Conservation (phyloP, 108 stramenopile species). For the Aurantiochytrium sp. region DNA sequence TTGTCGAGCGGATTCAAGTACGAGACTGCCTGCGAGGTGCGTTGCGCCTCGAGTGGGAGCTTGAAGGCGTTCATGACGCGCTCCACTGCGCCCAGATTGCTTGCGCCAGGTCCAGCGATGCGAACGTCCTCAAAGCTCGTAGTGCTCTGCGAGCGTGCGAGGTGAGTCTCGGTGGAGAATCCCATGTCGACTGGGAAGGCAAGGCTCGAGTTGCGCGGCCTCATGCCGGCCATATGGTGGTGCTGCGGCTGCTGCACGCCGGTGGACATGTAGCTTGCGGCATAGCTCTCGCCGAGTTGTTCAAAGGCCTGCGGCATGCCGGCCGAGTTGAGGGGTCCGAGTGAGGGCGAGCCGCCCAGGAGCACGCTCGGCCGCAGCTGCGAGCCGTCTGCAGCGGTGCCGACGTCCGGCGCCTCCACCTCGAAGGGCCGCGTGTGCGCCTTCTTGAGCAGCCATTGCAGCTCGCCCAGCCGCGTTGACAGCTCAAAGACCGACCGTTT, state of each 20-base stretch:
- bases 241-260: no score
- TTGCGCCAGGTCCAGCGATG: neutral
- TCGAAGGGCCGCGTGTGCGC: neutral
- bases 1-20: neutral
- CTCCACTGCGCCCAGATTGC: neutral
- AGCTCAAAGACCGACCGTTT: conserved; percentile 10
- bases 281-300: no score
- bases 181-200: no score
- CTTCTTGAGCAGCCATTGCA: neutral
- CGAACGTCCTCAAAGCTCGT: neutral
- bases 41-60: neutral
- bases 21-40: neutral
- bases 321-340: neutral
- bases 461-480: neutral
- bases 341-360: neutral
- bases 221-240: no score
- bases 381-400: neutral
- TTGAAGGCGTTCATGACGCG: neutral
- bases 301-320: neutral
- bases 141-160: neutral
- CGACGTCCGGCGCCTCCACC: neutral
- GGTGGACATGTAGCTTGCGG: no score
- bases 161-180: no score
- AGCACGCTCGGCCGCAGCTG: neutral
- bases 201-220: no score